These are phyloP conservation scores for Gleditsia sinensis DNA, from an alignment of 306 rosid species.

Conservation along the genomic window DNA sequence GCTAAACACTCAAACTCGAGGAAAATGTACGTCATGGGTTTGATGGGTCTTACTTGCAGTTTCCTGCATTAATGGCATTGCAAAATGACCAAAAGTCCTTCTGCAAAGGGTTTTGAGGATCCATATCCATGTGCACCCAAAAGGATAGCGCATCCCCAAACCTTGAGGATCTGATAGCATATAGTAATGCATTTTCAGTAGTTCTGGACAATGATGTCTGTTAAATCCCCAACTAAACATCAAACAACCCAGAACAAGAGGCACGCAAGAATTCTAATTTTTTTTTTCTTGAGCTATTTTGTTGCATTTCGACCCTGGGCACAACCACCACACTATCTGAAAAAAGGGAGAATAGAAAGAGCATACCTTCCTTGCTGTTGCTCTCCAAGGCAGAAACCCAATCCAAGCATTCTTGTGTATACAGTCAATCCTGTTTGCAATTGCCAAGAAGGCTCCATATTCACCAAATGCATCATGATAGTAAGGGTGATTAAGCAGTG, in stretches of 20 bases:
- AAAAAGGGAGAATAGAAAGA: too few species aligned
- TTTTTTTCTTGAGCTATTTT: conserved; percentile 4
- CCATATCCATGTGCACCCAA: conserved; percentile 84
- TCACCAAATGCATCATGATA: conserved; percentile 61
- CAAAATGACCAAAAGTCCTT: conserved; percentile 95
- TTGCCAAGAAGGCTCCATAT: conserved; percentile 68
- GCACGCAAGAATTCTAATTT: neutral
- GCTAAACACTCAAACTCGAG: neutral
- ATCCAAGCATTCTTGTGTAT: too few species aligned
- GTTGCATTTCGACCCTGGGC: neutral
- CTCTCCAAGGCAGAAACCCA: too few species aligned
- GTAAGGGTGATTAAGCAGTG: conserved; percentile 55
- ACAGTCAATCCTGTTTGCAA: too few species aligned
- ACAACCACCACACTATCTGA: too few species aligned
- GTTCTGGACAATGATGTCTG: conserved; percentile 75
- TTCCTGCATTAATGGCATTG: conserved; percentile 70
- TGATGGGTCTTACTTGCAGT: conserved; percentile 79
- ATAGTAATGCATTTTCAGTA: conserved; percentile 73
- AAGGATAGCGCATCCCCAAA: conserved; percentile 82
- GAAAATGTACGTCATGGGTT: neutral
- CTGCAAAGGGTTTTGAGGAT: conserved; percentile 62
- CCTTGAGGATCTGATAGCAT: conserved; percentile 59
- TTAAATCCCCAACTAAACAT: conserved; percentile 38
- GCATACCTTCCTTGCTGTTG: too few species aligned
- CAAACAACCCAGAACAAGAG: neutral